Percentiles rank a stretch among this genome's conserved stretches.
These are phyloP conservation scores for Danielozyma ontarioensis DNA, from an alignment of 805 yeast species.

Conservation along the genomic window DNA sequence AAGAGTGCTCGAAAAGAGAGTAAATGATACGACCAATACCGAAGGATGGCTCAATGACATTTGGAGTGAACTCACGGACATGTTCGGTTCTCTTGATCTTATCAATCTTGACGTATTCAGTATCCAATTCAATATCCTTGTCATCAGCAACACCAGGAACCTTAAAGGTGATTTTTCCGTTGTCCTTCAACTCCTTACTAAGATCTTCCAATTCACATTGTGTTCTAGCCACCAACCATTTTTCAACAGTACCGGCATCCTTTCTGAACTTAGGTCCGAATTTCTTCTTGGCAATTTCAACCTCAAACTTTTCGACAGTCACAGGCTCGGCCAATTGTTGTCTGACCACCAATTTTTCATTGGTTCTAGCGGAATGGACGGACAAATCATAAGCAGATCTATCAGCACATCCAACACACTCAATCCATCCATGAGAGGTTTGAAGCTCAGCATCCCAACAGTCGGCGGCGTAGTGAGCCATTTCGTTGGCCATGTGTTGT, in stretches of 20 bases:
- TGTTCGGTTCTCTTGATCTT: conserved; percentile 81
- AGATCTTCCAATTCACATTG: conserved; percentile 82
- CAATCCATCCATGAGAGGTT: conserved; percentile 98
- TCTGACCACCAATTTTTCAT: conserved; percentile 92
- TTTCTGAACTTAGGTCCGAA: conserved; percentile 98
- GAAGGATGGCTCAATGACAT: conserved; percentile 97
- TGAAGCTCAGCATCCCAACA: conserved; percentile 99
- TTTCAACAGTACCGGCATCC: conserved; percentile 90
- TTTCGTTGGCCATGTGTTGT: conserved; percentile 97
- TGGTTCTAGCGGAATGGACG: conserved; percentile 92
- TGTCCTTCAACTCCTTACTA: conserved; percentile 57
- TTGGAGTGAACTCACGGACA: conserved; percentile 92
- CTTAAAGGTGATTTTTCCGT: conserved; percentile 59
- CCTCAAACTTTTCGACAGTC: conserved; percentile 76
- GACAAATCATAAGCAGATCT: conserved; percentile 96
- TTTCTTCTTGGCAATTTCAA: conserved; percentile 86
- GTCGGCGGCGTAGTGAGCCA: conserved; percentile 99
- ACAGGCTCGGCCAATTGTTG: conserved; percentile 81
- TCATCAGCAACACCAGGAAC: conserved; percentile 62
- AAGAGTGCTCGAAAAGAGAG: conserved; percentile 87
- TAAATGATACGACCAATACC: conserved; percentile 98
- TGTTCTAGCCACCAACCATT: conserved; percentile 67
- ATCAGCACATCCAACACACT: conserved; percentile 99
- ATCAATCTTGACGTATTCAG: conserved; percentile 66
- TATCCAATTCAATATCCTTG: conserved; percentile 58